These are phyloP conservation scores for Canavalia gladiata DNA, from an alignment of 306 rosid genomes.

Conservation along the genomic window DNA sequence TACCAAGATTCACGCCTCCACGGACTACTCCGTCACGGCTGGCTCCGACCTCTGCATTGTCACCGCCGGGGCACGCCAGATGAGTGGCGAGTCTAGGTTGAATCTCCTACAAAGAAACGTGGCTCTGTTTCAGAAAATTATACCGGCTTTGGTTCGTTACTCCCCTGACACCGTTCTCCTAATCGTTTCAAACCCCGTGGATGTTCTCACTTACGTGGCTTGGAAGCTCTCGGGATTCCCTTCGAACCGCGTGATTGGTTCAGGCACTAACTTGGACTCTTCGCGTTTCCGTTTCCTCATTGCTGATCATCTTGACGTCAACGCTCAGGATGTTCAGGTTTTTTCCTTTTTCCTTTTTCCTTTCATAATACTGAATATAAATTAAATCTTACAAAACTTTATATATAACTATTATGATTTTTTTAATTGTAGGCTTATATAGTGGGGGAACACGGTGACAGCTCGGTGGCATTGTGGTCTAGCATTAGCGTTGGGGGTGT, in stretches of 20 bases:
- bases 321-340: constrained; percentile 92
- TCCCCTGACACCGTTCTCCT: constrained; percentile 70
- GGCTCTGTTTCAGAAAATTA: constrained; percentile 64
- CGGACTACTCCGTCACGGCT: constrained; percentile 72
- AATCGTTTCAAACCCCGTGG: constrained; percentile 89
- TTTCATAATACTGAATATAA: no score
- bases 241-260: constrained; percentile 86
- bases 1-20: constrained; percentile 79
- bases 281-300: constrained; percentile 89
- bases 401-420: neutral
- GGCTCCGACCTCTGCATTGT: constrained; percentile 91
- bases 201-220: constrained; percentile 78
- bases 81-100: constrained; percentile 74
- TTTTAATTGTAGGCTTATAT: constrained; percentile 73
- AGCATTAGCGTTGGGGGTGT: constrained; percentile 96
- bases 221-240: constrained; percentile 96
- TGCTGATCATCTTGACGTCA: constrained; percentile 93
- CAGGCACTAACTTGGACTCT: constrained; percentile 95
- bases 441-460: constrained; percentile 97
- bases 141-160: constrained; percentile 71
- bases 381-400: no score
- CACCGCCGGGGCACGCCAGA: constrained; percentile 91
- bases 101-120: constrained; percentile 84
- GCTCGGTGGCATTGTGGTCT: constrained; percentile 97
- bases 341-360: neutral